Conservation (phyloP, 768 basidiomycete species). For the Gautieria morchelliformis region DNA sequence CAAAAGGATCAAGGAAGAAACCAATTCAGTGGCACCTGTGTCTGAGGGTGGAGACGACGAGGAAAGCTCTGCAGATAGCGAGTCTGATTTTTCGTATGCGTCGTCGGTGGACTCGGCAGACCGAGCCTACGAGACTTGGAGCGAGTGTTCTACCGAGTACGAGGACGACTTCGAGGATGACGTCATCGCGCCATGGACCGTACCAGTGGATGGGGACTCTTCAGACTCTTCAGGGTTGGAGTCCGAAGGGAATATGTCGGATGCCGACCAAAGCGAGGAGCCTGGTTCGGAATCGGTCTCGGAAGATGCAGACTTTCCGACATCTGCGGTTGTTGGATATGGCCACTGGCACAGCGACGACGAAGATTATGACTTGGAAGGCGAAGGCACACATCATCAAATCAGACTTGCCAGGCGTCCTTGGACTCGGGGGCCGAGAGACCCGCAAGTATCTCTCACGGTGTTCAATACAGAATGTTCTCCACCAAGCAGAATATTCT, state of each 20-base stretch:
- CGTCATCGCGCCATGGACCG: constrained; percentile 12
- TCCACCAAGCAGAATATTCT: constrained; percentile 9
- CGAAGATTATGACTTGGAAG: background rate
- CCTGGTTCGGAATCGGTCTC: background rate
- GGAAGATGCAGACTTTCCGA: background rate
- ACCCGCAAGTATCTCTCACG: constrained; percentile 2
- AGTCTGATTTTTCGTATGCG: no score
- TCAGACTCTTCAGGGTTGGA: no score
- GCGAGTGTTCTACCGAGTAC: constrained; percentile 13
- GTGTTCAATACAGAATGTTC: constrained; percentile 8
- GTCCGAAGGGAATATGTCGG: background rate
- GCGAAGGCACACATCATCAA: background rate
- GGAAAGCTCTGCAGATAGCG: no score
- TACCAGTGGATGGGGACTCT: constrained; percentile 5
- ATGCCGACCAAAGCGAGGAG: background rate
- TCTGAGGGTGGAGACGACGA: no score
- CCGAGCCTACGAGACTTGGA: constrained; percentile 15
- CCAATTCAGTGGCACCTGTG: no score
- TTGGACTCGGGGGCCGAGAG: background rate
- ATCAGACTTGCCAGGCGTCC: background rate
- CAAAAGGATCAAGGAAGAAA: no score
- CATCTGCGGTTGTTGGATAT: background rate
- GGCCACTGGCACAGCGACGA: background rate
- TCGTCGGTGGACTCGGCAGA: constrained; percentile 7
- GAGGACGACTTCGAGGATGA: constrained; percentile 11